Percentiles rank a stretch among this genome's conserved stretches.
phyloP scores from a whole-genome alignment of 2,329 filamentous ascomycete species.

The Pseudogymnoascus sp. region DNA sequence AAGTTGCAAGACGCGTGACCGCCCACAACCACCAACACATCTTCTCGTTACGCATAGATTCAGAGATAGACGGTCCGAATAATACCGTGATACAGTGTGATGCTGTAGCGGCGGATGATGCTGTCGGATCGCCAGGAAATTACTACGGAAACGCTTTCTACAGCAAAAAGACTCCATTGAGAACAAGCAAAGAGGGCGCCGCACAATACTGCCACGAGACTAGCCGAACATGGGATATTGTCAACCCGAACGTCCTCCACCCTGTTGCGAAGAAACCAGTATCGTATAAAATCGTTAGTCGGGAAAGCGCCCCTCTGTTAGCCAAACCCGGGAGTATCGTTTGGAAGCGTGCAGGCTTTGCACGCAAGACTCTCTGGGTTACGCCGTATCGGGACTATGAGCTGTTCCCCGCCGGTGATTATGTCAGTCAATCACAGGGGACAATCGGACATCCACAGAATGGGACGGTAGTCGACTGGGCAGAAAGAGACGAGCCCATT shows the following conservation, averaged over 20 bases:
- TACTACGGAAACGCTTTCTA: constrained; percentile 87
- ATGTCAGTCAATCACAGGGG: constrained; percentile 53
- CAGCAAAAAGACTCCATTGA: constrained; percentile 73
- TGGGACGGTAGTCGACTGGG: constrained; percentile 28
- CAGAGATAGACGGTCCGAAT: constrained; percentile 75
- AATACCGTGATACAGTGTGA: constrained; percentile 86
- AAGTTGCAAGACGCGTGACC: constrained; percentile 84
- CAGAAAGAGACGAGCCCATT: constrained; percentile 59
- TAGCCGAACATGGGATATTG: constrained; percentile 82
- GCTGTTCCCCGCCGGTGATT: constrained; percentile 52
- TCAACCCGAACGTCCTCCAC: constrained; percentile 76
- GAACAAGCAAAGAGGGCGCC: constrained; percentile 58
- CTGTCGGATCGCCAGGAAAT: constrained; percentile 75
- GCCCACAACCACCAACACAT: constrained; percentile 95
- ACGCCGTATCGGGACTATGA: constrained; percentile 50
- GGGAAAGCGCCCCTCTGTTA: constrained; percentile 71
- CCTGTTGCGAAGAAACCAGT: constrained; percentile 78
- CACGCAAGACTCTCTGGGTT: constrained; percentile 52
- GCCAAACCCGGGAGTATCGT: constrained; percentile 77
- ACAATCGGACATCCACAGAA: constrained; percentile 38
- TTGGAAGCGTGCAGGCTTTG: constrained; percentile 51
- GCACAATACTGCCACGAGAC: constrained; percentile 78
- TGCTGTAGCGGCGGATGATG: constrained; percentile 60
- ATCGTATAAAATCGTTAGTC: constrained; percentile 81
- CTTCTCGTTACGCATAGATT: constrained; percentile 82